Percentiles rank a stretch among this genome's conserved stretches.
These are phyloP conservation scores for Phytophthora capsici DNA, from an alignment of 352 stramenopile species.

Conservation along the genomic window DNA sequence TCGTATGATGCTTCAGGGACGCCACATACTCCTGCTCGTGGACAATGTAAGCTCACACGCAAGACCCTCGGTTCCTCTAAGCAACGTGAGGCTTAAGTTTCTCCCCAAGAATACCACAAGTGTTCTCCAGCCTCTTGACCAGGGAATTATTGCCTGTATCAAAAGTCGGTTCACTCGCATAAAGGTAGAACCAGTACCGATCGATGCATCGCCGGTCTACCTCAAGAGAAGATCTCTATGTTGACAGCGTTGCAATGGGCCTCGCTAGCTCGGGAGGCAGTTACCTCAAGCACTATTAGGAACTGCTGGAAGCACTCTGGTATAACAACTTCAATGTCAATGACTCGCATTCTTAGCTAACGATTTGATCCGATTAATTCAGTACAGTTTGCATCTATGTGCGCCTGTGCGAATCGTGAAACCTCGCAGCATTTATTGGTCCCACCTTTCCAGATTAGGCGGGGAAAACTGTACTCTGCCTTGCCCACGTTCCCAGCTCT, in stretches of 20 bases:
- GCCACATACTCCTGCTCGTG: background rate
- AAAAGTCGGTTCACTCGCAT: background rate
- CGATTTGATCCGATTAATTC: background rate
- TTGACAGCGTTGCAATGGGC: background rate
- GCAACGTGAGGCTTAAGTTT: background rate
- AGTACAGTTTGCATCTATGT: background rate
- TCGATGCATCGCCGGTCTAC: background rate
- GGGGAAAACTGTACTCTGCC: slow-evolving; percentile 5
- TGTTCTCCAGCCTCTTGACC: background rate
- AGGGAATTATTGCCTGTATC: background rate
- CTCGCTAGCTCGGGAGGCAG: background rate
- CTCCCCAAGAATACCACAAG: background rate
- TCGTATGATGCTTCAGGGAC: background rate
- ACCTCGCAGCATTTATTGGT: background rate
- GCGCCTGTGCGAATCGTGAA: slow-evolving; percentile 1
- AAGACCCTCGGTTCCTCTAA: background rate
- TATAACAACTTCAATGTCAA: background rate
- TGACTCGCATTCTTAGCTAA: background rate
- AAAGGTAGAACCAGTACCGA: too few relatives aligned
- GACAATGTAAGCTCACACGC: background rate
- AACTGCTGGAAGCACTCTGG: background rate
- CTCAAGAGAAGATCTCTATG: background rate
- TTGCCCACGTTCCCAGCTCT: too few relatives aligned
- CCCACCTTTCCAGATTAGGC: background rate
- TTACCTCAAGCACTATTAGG: background rate